phyloP scores from a whole-genome alignment of 257 asterid genomes.

The Solanum rostratum region DNA sequence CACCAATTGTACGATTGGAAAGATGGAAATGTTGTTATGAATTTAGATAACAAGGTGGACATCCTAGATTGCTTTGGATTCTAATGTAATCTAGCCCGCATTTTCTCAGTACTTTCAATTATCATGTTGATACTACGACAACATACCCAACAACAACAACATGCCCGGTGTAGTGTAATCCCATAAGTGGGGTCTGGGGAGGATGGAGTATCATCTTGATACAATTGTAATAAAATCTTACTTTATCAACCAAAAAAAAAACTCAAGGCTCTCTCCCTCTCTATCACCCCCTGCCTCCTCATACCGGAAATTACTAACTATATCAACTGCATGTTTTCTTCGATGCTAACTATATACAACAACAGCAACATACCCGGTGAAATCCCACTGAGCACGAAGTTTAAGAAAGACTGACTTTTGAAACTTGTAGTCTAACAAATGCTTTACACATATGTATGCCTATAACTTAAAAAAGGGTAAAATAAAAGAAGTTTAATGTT shows the following conservation, averaged over 20 bases:
- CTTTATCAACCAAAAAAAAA: neutral
- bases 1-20: neutral
- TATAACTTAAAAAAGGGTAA: neutral
- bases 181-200: neutral
- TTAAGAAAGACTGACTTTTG: neutral
- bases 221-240: neutral
- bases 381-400: neutral
- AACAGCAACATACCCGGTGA: neutral
- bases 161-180: neutral
- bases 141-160: neutral
- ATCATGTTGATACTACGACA: neutral
- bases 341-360: neutral
- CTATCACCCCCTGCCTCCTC: neutral
- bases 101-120: neutral
- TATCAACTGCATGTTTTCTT: neutral
- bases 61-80: neutral
- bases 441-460: neutral
- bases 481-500: neutral
- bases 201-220: neutral
- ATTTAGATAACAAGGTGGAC: neutral
- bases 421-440: neutral
- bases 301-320: neutral
- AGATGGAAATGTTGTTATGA: neutral
- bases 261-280: neutral
- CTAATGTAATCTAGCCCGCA: neutral